Percentiles rank a stretch among this genome's conserved stretches.
Evolutionary conservation across 2,329 filamentous ascomycete species (phyloP).

Genomic region (Arthrobotrys pseudoclavata): DNA sequence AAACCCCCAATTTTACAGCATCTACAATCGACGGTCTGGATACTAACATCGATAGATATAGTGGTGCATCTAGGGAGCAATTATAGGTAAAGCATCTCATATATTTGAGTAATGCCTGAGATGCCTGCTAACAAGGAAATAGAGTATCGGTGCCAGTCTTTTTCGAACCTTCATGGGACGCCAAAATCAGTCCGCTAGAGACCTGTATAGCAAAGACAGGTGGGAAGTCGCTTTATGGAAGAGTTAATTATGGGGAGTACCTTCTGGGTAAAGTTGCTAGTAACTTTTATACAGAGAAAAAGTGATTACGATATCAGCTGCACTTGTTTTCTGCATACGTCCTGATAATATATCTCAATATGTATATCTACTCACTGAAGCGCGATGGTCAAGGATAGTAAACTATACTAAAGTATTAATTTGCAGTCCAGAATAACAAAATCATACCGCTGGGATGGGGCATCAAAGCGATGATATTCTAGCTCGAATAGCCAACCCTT

Average conservation of each 20-base stretch:
- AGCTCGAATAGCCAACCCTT: too few species aligned
- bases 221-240: conserved; percentile 64
- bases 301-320: background rate
- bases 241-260: conserved; percentile 67
- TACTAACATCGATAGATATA: background rate
- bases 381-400: too few species aligned
- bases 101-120: background rate
- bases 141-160: conserved; percentile 68
- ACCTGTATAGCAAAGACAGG: conserved; percentile 66
- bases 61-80: conserved; percentile 67
- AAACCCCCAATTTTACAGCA: background rate
- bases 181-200: conserved; percentile 65
- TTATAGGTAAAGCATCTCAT: conserved; percentile 65
- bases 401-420: too few species aligned
- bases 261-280: conserved; percentile 67
- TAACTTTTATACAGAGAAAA: conserved; percentile 65
- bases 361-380: too few species aligned
- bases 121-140: background rate
- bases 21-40: background rate
- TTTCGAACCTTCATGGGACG: conserved; percentile 68
- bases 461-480: too few species aligned
- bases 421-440: too few species aligned
- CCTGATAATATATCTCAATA: too few species aligned
- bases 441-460: too few species aligned
- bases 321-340: too few species aligned